Evolutionary conservation across 129 eudicot species (phyloP), one percentile per base, ranked within the genome.

Genomic region (Kitagawia praeruptora): DNA sequence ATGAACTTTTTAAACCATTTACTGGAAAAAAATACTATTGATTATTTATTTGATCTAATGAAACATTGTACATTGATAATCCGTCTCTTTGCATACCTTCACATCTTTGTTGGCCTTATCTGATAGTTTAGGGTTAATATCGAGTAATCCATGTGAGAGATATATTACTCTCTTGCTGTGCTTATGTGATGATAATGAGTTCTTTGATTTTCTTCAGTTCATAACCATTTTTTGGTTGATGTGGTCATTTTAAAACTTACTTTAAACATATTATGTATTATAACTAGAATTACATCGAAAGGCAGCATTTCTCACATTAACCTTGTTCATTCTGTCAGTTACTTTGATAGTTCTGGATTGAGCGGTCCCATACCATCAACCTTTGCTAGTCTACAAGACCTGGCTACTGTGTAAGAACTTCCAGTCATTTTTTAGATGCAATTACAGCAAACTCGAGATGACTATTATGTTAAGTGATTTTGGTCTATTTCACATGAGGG

Each of bases 281-380:
- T 71, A 39, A 39, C 15, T 10, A 39, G 48, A 16, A 71, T 39
- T 40, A 39, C n/a, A 40, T 37, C 21, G 27, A 39, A 7, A 40
- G 28, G 12, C 19, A 63, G n/a, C 74, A 31, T 44, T 77, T 38
- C 71, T 34, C 48, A 53, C n/a, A 48, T 77, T 15, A 31, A 45
- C 12, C 27, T 45, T 72, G 42, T 66, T 86, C 74, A 25, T 67
- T 42, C 81, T 86, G 56, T 66, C 88, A 94, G 98, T 73, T 94
- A 87, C 85, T 69, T 94, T n/a, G 92, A 87, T 81, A 94, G 98
- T 80, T 77, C 89, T 74, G 98, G 97, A 85, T 84, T 94, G 63
- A 84, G 89, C 71, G 97, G 97, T 66, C 61, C 80, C 49, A 88
- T 94, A 82, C 98, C 98, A 75, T 38, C 90, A 40, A 70, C 93